These are phyloP conservation scores for Colletotrichum musicola DNA, from an alignment of 2,329 filamentous ascomycete species.

Conservation along the genomic window DNA sequence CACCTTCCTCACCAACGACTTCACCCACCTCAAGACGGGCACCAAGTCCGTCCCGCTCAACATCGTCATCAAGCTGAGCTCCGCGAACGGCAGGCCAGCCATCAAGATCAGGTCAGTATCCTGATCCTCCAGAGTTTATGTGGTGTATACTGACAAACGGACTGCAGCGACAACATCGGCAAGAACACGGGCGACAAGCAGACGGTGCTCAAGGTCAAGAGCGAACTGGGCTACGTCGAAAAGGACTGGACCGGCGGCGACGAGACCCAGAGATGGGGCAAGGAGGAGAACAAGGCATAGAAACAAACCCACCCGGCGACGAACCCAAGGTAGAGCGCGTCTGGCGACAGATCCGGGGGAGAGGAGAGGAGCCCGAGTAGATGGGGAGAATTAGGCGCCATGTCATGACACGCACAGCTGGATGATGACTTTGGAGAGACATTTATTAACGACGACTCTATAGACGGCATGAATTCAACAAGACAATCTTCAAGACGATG, in stretches of 20 bases:
- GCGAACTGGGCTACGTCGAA: constrained; percentile 86
- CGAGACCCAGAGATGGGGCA: constrained; percentile 86
- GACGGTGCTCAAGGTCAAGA: constrained; percentile 86
- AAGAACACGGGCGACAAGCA: constrained; percentile 94
- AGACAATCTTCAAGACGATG: too few relatives aligned
- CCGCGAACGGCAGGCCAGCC: constrained; percentile 82
- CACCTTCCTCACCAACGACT: constrained; percentile 97
- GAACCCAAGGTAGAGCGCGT: constrained; percentile 11
- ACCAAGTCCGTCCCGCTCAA: constrained; percentile 93
- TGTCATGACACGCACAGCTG: too few relatives aligned
- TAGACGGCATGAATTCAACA: too few relatives aligned
- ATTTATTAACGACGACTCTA: too few relatives aligned
- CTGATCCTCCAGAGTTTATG: too few relatives aligned
- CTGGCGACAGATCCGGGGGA: constrained; percentile 24
- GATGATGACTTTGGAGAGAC: too few relatives aligned
- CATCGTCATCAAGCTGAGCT: constrained; percentile 97
- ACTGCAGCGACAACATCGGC: constrained; percentile 77
- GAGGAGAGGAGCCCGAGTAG: background rate
- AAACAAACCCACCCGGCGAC: background rate
- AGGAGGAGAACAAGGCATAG: constrained; percentile 50
- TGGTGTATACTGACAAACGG: constrained; percentile 20
- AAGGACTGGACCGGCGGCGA: constrained; percentile 86
- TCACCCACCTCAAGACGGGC: constrained; percentile 76
- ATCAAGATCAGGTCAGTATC: constrained; percentile 81
- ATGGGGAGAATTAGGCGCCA: background rate